A percentile compares a stretch with the other conserved stretches of the same genome.
phyloP scores from a whole-genome alignment of 2,329 filamentous ascomycete species.

The Epichloe bromicola region DNA sequence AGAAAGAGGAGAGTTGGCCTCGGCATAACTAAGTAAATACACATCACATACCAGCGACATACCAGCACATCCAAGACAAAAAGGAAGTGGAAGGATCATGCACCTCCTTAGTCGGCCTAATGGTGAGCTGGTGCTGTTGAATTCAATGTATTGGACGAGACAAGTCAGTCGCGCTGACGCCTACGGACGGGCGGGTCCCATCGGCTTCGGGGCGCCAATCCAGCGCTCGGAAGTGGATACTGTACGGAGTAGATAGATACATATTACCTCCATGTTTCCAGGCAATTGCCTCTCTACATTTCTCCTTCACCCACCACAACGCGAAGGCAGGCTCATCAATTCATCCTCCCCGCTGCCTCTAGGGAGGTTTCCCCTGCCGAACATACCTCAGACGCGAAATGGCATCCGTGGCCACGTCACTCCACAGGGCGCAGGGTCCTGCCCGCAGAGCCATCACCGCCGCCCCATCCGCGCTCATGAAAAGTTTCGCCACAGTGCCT shows the following conservation, averaged over 20 bases:
- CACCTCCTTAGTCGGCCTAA: not conserved
- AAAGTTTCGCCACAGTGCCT: conserved; percentile 34
- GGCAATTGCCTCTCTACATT: not conserved
- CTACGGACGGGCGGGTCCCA: not conserved
- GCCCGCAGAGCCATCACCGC: conserved; percentile 27
- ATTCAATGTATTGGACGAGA: not conserved
- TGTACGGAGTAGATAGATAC: no score
- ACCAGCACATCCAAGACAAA: not conserved
- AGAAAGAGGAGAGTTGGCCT: not conserved
- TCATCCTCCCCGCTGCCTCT: not conserved
- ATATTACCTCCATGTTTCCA: not conserved
- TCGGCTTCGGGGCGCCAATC: not conserved
- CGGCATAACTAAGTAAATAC: not conserved
- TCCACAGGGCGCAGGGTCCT: conserved; percentile 29
- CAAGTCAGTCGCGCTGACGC: not conserved
- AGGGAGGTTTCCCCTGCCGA: not conserved
- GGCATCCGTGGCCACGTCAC: conserved; percentile 27
- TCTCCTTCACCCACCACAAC: not conserved
- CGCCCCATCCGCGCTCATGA: conserved; percentile 16
- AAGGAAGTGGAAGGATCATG: not conserved
- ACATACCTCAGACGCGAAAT: not conserved
- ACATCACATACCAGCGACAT: not conserved
- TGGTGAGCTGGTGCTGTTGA: not conserved
- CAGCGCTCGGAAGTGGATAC: not conserved
- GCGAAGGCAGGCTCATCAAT: not conserved